Conservation (phyloP, 768 basidiomycete genomes). For the Daedaleopsis nitida region DNA sequence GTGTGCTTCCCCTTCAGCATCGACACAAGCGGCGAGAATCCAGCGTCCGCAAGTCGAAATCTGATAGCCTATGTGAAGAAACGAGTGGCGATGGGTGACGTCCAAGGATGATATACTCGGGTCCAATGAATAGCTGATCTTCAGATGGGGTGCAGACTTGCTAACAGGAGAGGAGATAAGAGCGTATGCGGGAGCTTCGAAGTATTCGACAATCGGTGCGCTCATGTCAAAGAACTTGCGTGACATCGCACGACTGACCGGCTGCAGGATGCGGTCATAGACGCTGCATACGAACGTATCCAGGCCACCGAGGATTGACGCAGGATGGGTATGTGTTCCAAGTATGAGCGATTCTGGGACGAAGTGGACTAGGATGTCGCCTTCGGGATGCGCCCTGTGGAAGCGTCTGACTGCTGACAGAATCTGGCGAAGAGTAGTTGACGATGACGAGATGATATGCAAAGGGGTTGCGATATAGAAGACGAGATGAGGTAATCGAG, state of each 20-base stretch:
- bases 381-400: conserved; percentile 45
- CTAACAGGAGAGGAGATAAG: conserved; percentile 31
- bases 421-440: conserved; percentile 68
- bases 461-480: conserved; percentile 72
- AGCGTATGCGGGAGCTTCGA: conserved; percentile 68
- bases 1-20: conserved; percentile 78
- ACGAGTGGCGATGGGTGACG: conserved; percentile 55
- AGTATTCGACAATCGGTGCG: conserved; percentile 46
- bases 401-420: conserved; percentile 64
- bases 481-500: conserved; percentile 43
- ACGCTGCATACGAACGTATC: conserved; percentile 60
- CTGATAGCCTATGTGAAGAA: conserved; percentile 79
- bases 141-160: conserved; percentile 31
- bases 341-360: conserved; percentile 66
- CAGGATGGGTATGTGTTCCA: conserved; percentile 47
- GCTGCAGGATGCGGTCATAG: conserved; percentile 69
- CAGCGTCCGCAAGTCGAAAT: conserved; percentile 70
- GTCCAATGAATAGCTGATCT: conserved; percentile 40
- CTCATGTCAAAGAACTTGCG: conserved; percentile 46
- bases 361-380: conserved; percentile 68
- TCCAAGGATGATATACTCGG: conserved; percentile 47
- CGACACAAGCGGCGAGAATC: conserved; percentile 74
- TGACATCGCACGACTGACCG: conserved; percentile 63
- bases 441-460: conserved; percentile 61
- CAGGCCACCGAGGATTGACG: conserved; percentile 42